These are phyloP conservation scores for Backusella psychrophila DNA, from an alignment of 192 early-diverging fungal genomes.

Conservation along the genomic window DNA sequence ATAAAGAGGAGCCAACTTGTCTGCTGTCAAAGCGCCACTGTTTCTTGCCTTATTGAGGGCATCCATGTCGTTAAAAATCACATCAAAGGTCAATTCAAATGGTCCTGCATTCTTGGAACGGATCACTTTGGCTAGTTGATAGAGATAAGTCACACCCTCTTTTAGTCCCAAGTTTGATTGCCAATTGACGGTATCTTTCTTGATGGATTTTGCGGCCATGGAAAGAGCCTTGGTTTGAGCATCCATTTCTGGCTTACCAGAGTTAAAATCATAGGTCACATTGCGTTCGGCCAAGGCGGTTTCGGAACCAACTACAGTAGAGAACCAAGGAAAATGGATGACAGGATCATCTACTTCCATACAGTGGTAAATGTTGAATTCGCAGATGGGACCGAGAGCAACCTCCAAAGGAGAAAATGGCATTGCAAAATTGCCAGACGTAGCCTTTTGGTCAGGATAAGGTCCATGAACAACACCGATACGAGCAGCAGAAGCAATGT, in stretches of 20 bases:
- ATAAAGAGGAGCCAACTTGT: constrained; percentile 7
- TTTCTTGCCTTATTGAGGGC: not conserved
- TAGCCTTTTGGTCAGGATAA: constrained; percentile 16
- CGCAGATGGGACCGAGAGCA: constrained; percentile 4
- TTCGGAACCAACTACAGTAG: not conserved
- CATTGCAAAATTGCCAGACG: constrained; percentile 18
- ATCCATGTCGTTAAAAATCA: constrained; percentile 12
- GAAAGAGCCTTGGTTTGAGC: not conserved
- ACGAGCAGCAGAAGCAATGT: constrained; percentile 12
- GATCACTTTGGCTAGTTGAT: constrained; percentile 3
- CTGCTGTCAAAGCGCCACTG: not conserved
- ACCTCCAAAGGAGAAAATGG: constrained; percentile 19
- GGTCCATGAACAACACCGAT: constrained; percentile 15
- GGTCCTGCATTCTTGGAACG: constrained; percentile 23
- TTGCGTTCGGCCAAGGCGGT: not conserved
- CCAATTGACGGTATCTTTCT: not conserved
- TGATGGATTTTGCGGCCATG: not conserved
- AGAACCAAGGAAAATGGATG: not conserved
- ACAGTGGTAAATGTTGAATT: constrained; percentile 19
- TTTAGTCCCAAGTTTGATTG: not conserved
- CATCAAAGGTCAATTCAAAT: constrained; percentile 20
- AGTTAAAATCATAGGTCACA: not conserved
- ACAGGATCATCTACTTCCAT: constrained; percentile 19
- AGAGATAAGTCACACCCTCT: constrained; percentile 3
- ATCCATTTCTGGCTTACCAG: not conserved